These are phyloP conservation scores for Fragosphaeria purpurea DNA, from an alignment of 2,329 filamentous ascomycete species.

Conservation along the genomic window DNA sequence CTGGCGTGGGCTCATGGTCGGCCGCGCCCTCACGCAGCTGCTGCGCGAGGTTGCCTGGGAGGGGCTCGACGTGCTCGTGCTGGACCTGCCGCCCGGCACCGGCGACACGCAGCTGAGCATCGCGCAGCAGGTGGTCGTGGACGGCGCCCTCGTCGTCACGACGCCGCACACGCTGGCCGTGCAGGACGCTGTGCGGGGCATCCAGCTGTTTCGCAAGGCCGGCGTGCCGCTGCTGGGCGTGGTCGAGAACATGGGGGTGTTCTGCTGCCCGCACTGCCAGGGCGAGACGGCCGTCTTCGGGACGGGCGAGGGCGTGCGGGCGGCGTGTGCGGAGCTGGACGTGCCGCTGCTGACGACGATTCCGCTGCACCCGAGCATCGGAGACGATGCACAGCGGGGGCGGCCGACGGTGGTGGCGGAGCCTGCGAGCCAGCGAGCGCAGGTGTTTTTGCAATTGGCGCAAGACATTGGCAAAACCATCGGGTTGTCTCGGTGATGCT, in stretches of 20 bases:
- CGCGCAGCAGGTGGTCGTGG: constrained; percentile 82
- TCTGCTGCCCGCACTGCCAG: constrained; percentile 68
- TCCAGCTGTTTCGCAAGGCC: constrained; percentile 86
- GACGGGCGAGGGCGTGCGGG: constrained; percentile 51
- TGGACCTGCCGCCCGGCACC: constrained; percentile 89
- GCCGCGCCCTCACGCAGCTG: constrained; percentile 92
- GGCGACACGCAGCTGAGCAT: constrained; percentile 97
- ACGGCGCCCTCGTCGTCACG: constrained; percentile 79
- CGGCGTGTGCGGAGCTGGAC: constrained; percentile 59
- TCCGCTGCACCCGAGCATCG: constrained; percentile 76
- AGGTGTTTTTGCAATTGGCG: constrained; percentile 64
- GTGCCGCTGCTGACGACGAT: constrained; percentile 83
- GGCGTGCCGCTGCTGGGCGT: constrained; percentile 73
- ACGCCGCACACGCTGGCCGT: constrained; percentile 90
- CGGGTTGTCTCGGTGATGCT: constrained; percentile 13
- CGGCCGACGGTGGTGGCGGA: constrained; percentile 86
- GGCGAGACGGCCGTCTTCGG: constrained; percentile 70
- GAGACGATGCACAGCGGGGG: constrained; percentile 75
- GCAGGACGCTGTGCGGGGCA: constrained; percentile 82
- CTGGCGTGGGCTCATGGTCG: constrained; percentile 95
- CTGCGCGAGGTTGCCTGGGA: constrained; percentile 94
- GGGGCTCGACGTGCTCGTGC: constrained; percentile 73
- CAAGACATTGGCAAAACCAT: constrained; percentile 40
- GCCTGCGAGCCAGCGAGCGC: constrained; percentile 62
- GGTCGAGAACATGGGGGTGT: constrained; percentile 86